phyloP scores from a whole-genome alignment of 805 yeast genomes.

The Tetrapisispora iriomotensis region DNA sequence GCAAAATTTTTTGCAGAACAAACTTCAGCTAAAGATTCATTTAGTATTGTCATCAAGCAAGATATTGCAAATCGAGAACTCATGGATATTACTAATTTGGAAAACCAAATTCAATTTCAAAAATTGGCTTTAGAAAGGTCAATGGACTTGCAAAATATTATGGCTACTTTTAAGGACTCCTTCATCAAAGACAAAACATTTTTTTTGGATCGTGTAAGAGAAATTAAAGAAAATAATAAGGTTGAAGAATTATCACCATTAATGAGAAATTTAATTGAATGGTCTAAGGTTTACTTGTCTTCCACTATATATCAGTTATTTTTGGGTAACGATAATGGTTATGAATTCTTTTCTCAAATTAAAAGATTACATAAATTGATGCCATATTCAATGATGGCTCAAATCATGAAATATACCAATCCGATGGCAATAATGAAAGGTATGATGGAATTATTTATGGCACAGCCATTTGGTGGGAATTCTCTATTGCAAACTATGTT shows the following conservation, averaged over 20 bases:
- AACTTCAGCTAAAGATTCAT: conserved; percentile 16
- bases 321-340: conserved; percentile 71
- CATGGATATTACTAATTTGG: conserved; percentile 51
- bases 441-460: conserved; percentile 71
- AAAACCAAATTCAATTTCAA: conserved; percentile 65
- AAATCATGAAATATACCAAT: conserved; percentile 72
- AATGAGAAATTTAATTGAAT: conserved; percentile 59
- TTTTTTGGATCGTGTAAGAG: conserved; percentile 50
- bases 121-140: conserved; percentile 54
- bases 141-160: conserved; percentile 41
- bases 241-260: conserved; percentile 56
- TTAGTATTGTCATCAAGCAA: conserved; percentile 32
- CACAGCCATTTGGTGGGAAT: conserved; percentile 60
- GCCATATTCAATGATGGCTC: conserved; percentile 72
- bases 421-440: conserved; percentile 78
- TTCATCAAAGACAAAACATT: conserved; percentile 45
- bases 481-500: conserved; percentile 69
- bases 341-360: conserved; percentile 62
- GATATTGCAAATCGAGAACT: conserved; percentile 53
- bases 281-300: conserved; percentile 77
- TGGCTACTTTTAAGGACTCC: conserved; percentile 49
- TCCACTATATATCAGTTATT: conserved; percentile 75
- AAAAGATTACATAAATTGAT: conserved; percentile 63
- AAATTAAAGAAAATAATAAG: conserved; percentile 45
- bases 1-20: conserved; percentile 39